phyloP scores from a whole-genome alignment of 768 basidiomycete species.

The Lactifluus piperatus region DNA sequence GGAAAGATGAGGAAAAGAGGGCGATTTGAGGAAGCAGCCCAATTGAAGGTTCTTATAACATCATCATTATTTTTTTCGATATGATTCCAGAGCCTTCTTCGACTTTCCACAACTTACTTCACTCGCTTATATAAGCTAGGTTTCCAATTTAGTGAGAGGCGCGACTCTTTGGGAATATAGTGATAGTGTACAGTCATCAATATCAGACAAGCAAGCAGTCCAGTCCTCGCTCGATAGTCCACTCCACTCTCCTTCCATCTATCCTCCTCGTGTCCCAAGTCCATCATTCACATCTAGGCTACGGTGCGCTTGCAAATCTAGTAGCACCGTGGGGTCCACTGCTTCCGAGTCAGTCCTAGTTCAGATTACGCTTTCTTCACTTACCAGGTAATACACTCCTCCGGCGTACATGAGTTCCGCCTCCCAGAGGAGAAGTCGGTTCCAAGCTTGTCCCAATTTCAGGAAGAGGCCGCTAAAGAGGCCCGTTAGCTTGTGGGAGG shows the following conservation, averaged over 20 bases:
- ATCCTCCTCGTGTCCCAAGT: slow-evolving; percentile 5
- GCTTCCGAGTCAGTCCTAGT: slow-evolving; percentile 21
- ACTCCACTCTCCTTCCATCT: background rate
- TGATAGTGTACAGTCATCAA: slow-evolving; percentile 10
- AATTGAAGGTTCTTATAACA: slow-evolving; percentile 20
- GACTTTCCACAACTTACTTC: slow-evolving; percentile 15
- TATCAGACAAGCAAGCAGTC: too few relatives aligned
- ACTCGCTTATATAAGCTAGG: slow-evolving; percentile 11
- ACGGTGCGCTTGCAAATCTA: slow-evolving; percentile 80
- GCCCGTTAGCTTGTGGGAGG: slow-evolving; percentile 14
- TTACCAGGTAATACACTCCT: slow-evolving; percentile 90
- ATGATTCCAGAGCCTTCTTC: slow-evolving; percentile 25
- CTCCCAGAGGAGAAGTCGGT: slow-evolving; percentile 40
- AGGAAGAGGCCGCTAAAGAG: slow-evolving; percentile 51
- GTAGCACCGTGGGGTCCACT: slow-evolving; percentile 86
- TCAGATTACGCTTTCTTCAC: background rate
- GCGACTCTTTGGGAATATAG: background rate
- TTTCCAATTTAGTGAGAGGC: background rate
- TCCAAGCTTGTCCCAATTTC: slow-evolving; percentile 51
- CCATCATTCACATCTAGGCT: slow-evolving; percentile 46
- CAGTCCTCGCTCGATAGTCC: too few relatives aligned
- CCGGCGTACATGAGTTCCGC: slow-evolving; percentile 79
- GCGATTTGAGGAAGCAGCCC: background rate
- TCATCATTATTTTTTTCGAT: slow-evolving; percentile 22
- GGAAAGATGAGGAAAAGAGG: too few relatives aligned